Evolutionary conservation across 176 grass and related monocot species (phyloP).

Genomic region (Avena atlantica): DNA sequence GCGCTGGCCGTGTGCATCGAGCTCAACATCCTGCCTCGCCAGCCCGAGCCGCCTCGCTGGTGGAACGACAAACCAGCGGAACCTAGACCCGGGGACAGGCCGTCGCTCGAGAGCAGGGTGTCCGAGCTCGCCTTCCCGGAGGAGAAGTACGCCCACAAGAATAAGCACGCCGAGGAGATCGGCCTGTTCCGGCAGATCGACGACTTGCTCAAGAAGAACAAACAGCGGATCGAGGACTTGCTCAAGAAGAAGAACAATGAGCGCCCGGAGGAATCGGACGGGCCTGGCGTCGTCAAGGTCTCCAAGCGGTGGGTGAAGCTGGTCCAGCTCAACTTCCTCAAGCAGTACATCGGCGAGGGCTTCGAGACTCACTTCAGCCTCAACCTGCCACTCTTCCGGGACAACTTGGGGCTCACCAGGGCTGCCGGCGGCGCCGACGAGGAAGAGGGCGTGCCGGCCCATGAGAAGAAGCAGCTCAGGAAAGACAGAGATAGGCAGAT

Average conservation of each 20-base stretch:
- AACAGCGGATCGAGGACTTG: background rate
- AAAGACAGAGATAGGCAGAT: background rate
- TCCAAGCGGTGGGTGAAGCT: slow-evolving; percentile 1
- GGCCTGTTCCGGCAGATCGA: slow-evolving; percentile 1
- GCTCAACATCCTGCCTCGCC: background rate
- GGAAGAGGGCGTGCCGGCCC: background rate
- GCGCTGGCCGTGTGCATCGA: slow-evolving; percentile 12
- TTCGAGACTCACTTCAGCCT: background rate
- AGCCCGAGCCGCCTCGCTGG: background rate
- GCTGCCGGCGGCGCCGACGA: background rate
- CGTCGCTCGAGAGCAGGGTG: background rate
- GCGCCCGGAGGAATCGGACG: background rate
- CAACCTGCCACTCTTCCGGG: background rate
- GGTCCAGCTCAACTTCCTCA: slow-evolving; percentile 7
- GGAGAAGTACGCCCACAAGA: background rate
- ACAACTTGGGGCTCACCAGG: background rate
- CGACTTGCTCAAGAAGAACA: slow-evolving; percentile 1
- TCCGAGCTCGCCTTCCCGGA: background rate
- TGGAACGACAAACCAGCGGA: background rate
- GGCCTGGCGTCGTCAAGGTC: background rate
- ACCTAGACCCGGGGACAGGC: background rate
- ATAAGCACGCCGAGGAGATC: background rate
- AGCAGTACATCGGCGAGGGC: background rate
- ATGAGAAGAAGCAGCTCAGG: slow-evolving; percentile 15
- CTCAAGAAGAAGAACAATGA: background rate